Evolutionary conservation across 805 yeast species (phyloP).

Genomic region (Yamadazyma tumulicola): DNA sequence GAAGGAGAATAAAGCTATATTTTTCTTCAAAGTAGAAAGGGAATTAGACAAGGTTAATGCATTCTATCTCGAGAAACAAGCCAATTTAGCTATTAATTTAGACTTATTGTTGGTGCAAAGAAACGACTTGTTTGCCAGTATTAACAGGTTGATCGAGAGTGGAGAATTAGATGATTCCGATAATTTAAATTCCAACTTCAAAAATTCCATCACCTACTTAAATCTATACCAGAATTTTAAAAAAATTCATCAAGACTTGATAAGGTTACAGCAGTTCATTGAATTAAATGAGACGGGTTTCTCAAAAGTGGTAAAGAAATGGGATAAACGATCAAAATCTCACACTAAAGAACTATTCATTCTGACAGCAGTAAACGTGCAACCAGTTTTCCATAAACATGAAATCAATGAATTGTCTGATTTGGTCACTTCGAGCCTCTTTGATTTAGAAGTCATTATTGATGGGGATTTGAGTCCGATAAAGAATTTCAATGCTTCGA

Average conservation of each 20-base stretch:
- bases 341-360: constrained; percentile 90
- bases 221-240: constrained; percentile 85
- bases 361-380: constrained; percentile 90
- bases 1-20: constrained; percentile 87
- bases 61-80: constrained; percentile 89
- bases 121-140: constrained; percentile 40
- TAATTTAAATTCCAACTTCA: constrained; percentile 35
- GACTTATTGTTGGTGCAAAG: constrained; percentile 76
- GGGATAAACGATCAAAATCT: constrained; percentile 96
- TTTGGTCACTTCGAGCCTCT: constrained; percentile 56
- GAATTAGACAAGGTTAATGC: constrained; percentile 93
- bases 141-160: constrained; percentile 7
- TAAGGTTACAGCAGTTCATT: constrained; percentile 86
- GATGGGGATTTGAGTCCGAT: constrained; percentile 42
- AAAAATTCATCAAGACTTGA: constrained; percentile 83
- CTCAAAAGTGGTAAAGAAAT: constrained; percentile 90
- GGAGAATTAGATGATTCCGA: constrained; percentile 9
- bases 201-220: constrained; percentile 72
- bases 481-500: constrained; percentile 13
- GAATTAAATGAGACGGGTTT: constrained; percentile 95
- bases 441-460: constrained; percentile 66
- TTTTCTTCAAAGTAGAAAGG: constrained; percentile 85
- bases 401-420: constrained; percentile 85
- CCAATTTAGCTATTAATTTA: constrained; percentile 75
- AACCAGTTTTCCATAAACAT: constrained; percentile 91